These are phyloP conservation scores for Colletotrichum australisinense DNA, from an alignment of 2,329 filamentous ascomycete genomes.

Conservation along the genomic window DNA sequence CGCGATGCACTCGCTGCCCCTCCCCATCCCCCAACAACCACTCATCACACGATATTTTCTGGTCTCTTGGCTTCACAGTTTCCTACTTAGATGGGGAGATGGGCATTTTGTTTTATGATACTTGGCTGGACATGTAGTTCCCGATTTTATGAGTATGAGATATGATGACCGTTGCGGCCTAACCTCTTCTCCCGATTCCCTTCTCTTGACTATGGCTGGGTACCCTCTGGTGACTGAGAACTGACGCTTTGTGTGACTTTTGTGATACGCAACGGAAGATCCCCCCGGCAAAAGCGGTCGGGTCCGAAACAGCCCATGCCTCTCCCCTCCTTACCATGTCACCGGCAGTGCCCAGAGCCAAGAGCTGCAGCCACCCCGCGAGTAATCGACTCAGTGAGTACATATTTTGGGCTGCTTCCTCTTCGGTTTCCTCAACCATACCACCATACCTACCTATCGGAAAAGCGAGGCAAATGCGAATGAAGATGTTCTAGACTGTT, in stretches of 20 bases:
- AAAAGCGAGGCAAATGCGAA: background rate
- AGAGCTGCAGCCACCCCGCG: background rate
- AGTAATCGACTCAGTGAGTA: background rate
- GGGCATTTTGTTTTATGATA: background rate
- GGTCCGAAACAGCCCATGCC: background rate
- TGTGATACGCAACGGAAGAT: background rate
- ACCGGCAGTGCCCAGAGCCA: background rate
- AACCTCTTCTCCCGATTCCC: background rate
- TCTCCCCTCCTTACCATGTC: background rate
- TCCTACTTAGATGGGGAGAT: conserved; percentile 1
- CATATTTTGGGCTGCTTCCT: background rate
- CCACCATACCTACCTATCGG: background rate
- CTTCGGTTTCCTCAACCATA: background rate
- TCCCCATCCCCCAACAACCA: background rate
- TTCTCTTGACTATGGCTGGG: background rate
- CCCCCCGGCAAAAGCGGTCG: background rate
- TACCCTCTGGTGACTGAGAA: background rate
- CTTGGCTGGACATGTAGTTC: conserved; percentile 2
- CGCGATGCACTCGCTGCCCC: background rate
- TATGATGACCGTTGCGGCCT: background rate
- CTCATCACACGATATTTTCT: background rate
- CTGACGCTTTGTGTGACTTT: background rate
- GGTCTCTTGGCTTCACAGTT: conserved; percentile 1
- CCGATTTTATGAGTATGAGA: conserved; percentile 1
- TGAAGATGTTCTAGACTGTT: background rate